Base-by-base conservation (phyloP, 306 rosid species). In the Abrus pulchellus region DNA sequence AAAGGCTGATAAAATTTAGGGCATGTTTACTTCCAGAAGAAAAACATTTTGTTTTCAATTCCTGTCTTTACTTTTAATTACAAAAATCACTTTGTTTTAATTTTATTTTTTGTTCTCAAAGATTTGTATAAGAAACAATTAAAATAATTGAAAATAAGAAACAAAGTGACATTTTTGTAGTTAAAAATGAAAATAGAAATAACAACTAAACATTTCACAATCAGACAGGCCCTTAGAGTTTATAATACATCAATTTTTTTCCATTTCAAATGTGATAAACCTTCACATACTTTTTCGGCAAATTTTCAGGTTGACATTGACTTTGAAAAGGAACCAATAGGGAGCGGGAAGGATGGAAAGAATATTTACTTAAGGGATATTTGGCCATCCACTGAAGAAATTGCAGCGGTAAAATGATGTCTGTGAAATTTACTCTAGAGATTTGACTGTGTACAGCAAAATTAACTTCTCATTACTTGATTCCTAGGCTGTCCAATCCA, bases 301-400 rank as follows among this genome's bases (percentile, higher is more conserved):
- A 59, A 66, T 72, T 81, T 82, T 75, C 92, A 94, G 98, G 97
- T 91, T 75, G 94, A 92, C 82, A 93, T 94, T 75, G 99, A 94
- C 85, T 94, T 94, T 32, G 91, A 91, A 36, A 93, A 87, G 89
- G 99, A 94, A 80, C 97, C 99, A 76, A 86, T 94, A 72, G 97
- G 97, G 54, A 90, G 80, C 41, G 95, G 97, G 68, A 94, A 91
- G 89, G 94, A 93, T 75, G 97, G 99, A 33, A 89, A 90, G 85
- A 84, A 83, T 29, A 83, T 94, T 30, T 93, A 83, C 82, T 92
- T 94, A 73, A 86, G 87, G 77, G 97, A 94, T 65, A 91, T 94
- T 79, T 94, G 99, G 99, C 97, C 97, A 12, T 74, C 97, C 8
- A 61, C 92, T 0, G 97, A 93, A 86, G 99, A 94, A 89, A 90